Base-by-base conservation (phyloP, 441 rosid genomes). In the Erodium trifolium region DNA sequence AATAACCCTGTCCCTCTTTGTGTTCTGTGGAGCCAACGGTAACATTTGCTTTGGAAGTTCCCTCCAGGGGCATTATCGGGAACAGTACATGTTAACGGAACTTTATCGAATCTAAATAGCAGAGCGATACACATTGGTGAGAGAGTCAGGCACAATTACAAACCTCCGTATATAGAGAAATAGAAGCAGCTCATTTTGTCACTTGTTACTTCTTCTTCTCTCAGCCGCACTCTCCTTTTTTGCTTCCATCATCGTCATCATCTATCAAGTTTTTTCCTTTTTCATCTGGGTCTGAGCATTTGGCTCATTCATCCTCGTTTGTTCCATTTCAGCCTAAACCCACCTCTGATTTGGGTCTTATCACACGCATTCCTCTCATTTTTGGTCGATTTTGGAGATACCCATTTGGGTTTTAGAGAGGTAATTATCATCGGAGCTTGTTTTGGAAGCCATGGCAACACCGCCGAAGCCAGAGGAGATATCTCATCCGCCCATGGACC, bases 401-500 rank as follows among this genome's bases (percentile, higher is more conserved):
- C 75, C 74, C 85, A 60, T 73, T 79, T 69, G 57, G 64, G 71
- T 72, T 74, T 67, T 4, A 39, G 43, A 39, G 9, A 39, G 43
- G 43, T 39, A 2, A 39, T 39, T 39, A 23, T 2, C 27, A 23
- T 39, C 9, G 5, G 0, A 8, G 9, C 9, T 2, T 39, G 5
- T 43, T 43, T 13, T 43, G n/a, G 71, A 16, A 70, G 78, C 71
- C 55, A 92, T 90, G 96, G 98, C 80, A 76, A 90, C 93, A 78
- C 88, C 90, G 27, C 51, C 51, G 0, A 95, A 92, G 73, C 91
- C 88, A 65, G 98, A 95, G 73, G 99, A 95, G 80, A 92, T 92
- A 17, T 82, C 83, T 67, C 96, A 90, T 69, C 93, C 89, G 18
- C 93, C 99, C 67, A 87, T 84, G 97, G 99, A 95, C 80, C 98